Evolutionary conservation across 2,329 filamentous ascomycete genomes (phyloP).

Genomic region (Aaosphaeria arxii): DNA sequence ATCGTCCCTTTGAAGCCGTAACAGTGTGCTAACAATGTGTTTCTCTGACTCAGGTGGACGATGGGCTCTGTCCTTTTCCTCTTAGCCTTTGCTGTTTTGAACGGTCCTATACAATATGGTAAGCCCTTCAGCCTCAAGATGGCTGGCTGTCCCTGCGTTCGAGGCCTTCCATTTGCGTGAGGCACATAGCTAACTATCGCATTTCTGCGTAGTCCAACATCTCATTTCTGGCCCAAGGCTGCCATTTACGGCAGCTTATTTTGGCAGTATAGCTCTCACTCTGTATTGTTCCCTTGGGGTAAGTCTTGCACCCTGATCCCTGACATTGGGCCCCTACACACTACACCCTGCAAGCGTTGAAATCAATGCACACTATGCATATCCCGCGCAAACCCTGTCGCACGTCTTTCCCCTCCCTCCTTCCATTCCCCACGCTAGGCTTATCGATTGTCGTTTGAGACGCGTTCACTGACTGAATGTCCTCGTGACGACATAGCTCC

Average conservation of each 20-base stretch:
- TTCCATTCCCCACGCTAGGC: constrained; percentile 21
- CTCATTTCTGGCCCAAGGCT: constrained; percentile 79
- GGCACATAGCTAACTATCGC: too few species aligned
- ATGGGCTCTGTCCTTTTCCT: constrained; percentile 89
- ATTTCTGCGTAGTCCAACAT: constrained; percentile 59
- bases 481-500: constrained; percentile 60
- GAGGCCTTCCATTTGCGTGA: constrained; percentile 4
- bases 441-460: constrained; percentile 29
- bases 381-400: constrained; percentile 24
- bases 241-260: constrained; percentile 92
- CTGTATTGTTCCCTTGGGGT: constrained; percentile 73
- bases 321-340: not conserved
- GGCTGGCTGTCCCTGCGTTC: constrained; percentile 4
- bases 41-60: constrained; percentile 70
- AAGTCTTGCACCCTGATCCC: not conserved
- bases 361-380: constrained; percentile 1
- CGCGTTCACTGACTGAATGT: constrained; percentile 33
- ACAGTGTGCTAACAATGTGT: not conserved
- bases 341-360: constrained; percentile 14
- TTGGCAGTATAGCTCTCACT: constrained; percentile 86
- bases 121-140: constrained; percentile 22
- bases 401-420: constrained; percentile 15
- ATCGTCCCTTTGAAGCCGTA: too few species aligned
- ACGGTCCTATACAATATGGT: constrained; percentile 81
- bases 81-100: constrained; percentile 87